phyloP scores from a whole-genome alignment of 164 flowering plant species.

The Taxillus chinensis region DNA sequence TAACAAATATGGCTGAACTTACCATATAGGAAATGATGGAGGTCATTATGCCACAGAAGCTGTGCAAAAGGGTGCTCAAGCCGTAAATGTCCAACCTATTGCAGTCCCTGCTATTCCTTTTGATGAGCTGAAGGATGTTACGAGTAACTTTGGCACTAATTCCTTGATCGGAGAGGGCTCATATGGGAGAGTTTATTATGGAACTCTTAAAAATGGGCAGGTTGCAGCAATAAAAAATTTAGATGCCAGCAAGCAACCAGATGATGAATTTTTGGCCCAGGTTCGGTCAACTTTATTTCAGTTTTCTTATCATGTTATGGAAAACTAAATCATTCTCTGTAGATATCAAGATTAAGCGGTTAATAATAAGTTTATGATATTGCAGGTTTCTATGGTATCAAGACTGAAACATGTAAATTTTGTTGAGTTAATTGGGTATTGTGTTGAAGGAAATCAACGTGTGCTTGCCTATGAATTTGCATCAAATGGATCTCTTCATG shows the following conservation, averaged over 20 bases:
- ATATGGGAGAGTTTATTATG: slow-evolving; percentile 87
- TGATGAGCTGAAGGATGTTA: slow-evolving; percentile 72
- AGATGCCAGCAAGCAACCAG: slow-evolving; percentile 88
- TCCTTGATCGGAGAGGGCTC: slow-evolving; percentile 90
- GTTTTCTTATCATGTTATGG: not conserved
- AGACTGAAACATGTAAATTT: slow-evolving; percentile 76
- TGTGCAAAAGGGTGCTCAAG: slow-evolving; percentile 45
- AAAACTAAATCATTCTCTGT: no score
- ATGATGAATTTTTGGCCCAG: slow-evolving; percentile 88
- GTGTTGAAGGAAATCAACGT: slow-evolving; percentile 70
- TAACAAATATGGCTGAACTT: slow-evolving; percentile 6
- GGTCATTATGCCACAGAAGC: slow-evolving; percentile 45
- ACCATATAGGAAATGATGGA: slow-evolving; percentile 47
- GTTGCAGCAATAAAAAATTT: slow-evolving; percentile 78
- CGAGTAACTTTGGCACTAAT: slow-evolving; percentile 61
- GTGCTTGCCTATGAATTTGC: slow-evolving; percentile 82
- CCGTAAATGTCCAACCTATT: slow-evolving; percentile 62
- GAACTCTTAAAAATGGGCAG: slow-evolving; percentile 51
- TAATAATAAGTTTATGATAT: slow-evolving; percentile 5
- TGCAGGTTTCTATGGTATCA: slow-evolving; percentile 82
- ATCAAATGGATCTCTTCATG: slow-evolving; percentile 86
- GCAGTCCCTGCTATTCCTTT: slow-evolving; percentile 55
- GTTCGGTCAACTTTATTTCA: slow-evolving; percentile 15
- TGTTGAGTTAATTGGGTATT: slow-evolving; percentile 67
- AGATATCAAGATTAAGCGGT: not conserved